A percentile compares a stretch with the other conserved stretches of the same genome.
Conservation (phyloP, 129 eudicot genomes). For the Ambrosia trifida region DNA sequence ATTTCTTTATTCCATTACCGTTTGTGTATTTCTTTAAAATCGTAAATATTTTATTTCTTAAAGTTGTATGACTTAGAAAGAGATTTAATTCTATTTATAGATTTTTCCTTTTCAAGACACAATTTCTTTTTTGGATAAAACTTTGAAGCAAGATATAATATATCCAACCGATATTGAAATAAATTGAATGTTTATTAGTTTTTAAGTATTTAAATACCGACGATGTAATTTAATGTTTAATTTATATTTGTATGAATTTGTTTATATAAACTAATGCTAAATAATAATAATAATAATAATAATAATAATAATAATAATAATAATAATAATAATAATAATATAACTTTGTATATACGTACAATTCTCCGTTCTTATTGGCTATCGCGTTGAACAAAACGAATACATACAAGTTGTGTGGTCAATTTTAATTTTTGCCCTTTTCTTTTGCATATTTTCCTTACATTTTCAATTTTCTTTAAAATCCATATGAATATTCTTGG, state of each 20-base stretch:
- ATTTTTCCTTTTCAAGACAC: neutral
- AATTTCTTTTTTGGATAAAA: neutral
- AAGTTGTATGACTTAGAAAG: neutral
- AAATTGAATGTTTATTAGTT: neutral
- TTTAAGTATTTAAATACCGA: neutral
- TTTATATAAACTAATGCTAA: neutral
- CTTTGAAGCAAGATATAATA: neutral
- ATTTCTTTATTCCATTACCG: too few relatives aligned
- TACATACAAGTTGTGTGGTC: constrained; percentile 41
- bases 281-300: neutral
- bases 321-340: neutral
- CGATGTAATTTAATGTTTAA: too few relatives aligned
- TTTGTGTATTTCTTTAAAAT: too few relatives aligned
- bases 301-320: neutral
- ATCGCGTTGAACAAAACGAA: constrained; percentile 37
- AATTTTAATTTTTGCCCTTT: constrained; percentile 39
- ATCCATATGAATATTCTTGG: constrained; percentile 26
- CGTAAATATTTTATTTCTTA: neutral
- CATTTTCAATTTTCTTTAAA: constrained; percentile 30
- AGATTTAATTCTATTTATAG: neutral
- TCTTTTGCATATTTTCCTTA: constrained; percentile 37
- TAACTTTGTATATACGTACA: neutral
- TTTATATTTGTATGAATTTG: neutral
- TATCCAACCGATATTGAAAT: neutral
- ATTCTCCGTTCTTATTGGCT: constrained; percentile 33